A percentile compares a stretch with the other conserved stretches of the same genome.
These are phyloP conservation scores for Pythium myriotylum DNA, from an alignment of 352 stramenopile genomes.

Conservation along the genomic window DNA sequence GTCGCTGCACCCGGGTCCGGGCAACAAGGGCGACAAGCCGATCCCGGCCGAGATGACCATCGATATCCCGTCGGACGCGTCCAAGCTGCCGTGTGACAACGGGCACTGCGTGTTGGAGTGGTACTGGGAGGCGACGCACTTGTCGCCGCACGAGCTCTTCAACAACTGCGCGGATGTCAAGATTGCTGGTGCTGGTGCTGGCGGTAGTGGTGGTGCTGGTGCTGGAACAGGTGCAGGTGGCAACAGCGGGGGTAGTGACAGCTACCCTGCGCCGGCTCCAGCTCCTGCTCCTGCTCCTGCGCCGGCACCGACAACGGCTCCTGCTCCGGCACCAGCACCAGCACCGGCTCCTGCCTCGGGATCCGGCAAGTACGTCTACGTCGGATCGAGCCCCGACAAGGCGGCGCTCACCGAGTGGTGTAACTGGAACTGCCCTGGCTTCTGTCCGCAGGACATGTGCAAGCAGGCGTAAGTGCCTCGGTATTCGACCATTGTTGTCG, in stretches of 20 bases:
- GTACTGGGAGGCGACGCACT: constrained; percentile 27
- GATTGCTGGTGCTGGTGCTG: constrained; percentile 10
- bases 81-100: constrained; percentile 27
- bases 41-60: constrained; percentile 31
- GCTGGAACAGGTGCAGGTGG: neutral
- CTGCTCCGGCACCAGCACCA: no score
- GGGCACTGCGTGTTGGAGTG: constrained; percentile 31
- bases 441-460: constrained; percentile 39
- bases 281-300: neutral
- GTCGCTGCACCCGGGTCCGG: constrained; percentile 19
- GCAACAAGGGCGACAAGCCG: constrained; percentile 20
- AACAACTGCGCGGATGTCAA: constrained; percentile 33
- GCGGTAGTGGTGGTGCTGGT: constrained; percentile 5
- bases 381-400: constrained; percentile 14
- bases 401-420: constrained; percentile 33
- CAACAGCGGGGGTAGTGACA: no score
- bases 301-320: no score
- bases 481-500: no score
- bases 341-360: neutral
- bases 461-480: constrained; percentile 13
- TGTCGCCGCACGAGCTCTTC: constrained; percentile 25
- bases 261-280: neutral
- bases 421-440: constrained; percentile 34
- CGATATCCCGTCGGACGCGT: constrained; percentile 15
- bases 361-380: constrained; percentile 36